These are phyloP conservation scores for Wickerhamiella occidentalis DNA, from an alignment of 805 yeast genomes.

Conservation along the genomic window DNA sequence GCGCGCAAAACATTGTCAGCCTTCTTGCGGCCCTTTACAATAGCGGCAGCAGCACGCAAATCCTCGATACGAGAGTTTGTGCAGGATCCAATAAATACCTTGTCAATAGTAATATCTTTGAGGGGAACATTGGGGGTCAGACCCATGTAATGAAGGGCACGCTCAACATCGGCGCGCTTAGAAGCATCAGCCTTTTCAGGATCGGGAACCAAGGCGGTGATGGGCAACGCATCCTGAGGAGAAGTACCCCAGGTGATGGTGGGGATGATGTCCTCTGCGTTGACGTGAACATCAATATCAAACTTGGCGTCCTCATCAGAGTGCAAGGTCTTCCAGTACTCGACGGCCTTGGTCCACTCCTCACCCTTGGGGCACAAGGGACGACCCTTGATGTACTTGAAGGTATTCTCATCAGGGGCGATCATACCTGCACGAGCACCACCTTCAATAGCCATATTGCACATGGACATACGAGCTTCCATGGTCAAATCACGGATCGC, in stretches of 20 bases:
- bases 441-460: conserved; percentile 98
- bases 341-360: conserved; percentile 89
- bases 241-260: conserved; percentile 99
- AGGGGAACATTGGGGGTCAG: conserved; percentile 71
- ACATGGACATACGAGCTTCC: conserved; percentile 99
- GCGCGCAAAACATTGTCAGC: conserved; percentile 73
- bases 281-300: conserved; percentile 69
- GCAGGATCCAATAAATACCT: conserved; percentile 96
- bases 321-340: conserved; percentile 79
- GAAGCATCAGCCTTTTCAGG: conserved; percentile 60
- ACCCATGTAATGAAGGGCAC: conserved; percentile 90
- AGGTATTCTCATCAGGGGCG: conserved; percentile 83
- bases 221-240: conserved; percentile 96
- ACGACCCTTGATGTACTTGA: conserved; percentile 79
- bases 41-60: conserved; percentile 86
- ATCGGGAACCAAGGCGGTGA: conserved; percentile 81
- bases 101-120: conserved; percentile 64
- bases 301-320: conserved; percentile 85
- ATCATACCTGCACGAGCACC: conserved; percentile 99
- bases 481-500: conserved; percentile 82
- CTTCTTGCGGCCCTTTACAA: conserved; percentile 78
- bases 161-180: conserved; percentile 70
- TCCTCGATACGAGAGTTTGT: conserved; percentile 97
- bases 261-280: conserved; percentile 79
- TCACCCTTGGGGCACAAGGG: conserved; percentile 90